Evolutionary conservation across 2,329 filamentous ascomycete species (phyloP).

Genomic region (Alternaria viburni): DNA sequence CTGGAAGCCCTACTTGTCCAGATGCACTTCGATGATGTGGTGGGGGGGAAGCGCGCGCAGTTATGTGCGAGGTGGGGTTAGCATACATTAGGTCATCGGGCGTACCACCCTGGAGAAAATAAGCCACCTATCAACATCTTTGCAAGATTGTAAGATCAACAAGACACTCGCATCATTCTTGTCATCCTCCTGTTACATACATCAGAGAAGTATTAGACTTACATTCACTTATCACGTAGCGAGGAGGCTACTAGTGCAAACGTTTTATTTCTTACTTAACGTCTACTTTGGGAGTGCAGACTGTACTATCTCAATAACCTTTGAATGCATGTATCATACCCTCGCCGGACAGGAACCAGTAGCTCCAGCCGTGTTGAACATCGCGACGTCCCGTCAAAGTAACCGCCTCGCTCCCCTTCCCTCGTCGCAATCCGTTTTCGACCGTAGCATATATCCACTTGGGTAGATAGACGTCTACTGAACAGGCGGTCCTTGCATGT

Average conservation of each 20-base stretch:
- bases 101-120: neutral
- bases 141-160: neutral
- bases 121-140: neutral
- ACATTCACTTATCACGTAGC: neutral
- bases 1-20: neutral
- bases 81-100: neutral
- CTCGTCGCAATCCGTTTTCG: neutral
- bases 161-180: neutral
- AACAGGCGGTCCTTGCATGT: neutral
- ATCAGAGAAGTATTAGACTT: neutral
- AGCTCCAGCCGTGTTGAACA: no score
- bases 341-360: no score
- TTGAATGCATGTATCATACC: no score
- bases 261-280: no score
- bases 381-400: no score
- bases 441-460: neutral
- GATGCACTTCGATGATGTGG: neutral
- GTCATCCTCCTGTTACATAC: rapidly evolving
- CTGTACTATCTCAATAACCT: no score
- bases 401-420: no score
- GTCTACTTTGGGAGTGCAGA: no score
- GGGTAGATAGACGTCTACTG: neutral
- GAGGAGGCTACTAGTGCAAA: neutral
- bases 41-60: neutral
- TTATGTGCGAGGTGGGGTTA: neutral